phyloP scores from a whole-genome alignment of 2,329 filamentous ascomycete species.

The Diaporthe longicolla region DNA sequence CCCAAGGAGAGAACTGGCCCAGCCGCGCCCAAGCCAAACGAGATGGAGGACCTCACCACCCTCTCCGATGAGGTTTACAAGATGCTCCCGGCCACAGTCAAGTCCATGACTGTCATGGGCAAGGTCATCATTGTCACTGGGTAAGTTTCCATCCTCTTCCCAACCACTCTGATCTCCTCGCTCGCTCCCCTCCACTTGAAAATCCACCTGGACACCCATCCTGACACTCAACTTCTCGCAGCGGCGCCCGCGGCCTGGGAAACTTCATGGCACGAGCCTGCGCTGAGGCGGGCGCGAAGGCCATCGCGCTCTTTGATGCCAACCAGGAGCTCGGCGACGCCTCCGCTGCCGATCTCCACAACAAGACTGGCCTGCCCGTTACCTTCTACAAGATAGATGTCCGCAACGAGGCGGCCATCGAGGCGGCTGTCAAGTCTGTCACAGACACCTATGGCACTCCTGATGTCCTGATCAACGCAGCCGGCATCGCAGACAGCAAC shows the following conservation, averaged over 20 bases:
- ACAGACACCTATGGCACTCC: conserved; percentile 77
- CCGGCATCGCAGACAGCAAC: conserved; percentile 87
- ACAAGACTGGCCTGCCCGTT: conserved; percentile 80
- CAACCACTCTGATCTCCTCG: too few species aligned
- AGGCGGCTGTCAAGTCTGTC: conserved; percentile 76
- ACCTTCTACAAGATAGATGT: conserved; percentile 86
- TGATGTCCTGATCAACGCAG: conserved; percentile 84
- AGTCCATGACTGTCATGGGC: conserved; percentile 77
- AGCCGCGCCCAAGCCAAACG: conserved; percentile 57
- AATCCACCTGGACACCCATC: background rate
- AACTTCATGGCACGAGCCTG: conserved; percentile 85
- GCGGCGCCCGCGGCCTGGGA: conserved; percentile 82
- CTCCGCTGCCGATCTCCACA: conserved; percentile 77
- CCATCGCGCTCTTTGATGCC: conserved; percentile 81
- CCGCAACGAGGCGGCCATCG: conserved; percentile 78
- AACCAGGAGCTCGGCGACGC: conserved; percentile 82
- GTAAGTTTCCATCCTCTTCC: conserved; percentile 57
- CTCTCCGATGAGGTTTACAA: conserved; percentile 68
- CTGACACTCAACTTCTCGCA: conserved; percentile 47
- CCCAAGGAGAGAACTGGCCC: conserved; percentile 58
- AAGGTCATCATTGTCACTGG: conserved; percentile 82
- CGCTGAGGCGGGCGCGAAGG: conserved; percentile 81
- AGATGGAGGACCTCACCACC: conserved; percentile 65
- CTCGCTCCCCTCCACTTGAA: background rate
- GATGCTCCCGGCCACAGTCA: conserved; percentile 74